A percentile compares a stretch with the other conserved stretches of the same genome.
These are phyloP conservation scores for Mimosa bimucronata DNA, from an alignment of 306 rosid species.

Conservation along the genomic window DNA sequence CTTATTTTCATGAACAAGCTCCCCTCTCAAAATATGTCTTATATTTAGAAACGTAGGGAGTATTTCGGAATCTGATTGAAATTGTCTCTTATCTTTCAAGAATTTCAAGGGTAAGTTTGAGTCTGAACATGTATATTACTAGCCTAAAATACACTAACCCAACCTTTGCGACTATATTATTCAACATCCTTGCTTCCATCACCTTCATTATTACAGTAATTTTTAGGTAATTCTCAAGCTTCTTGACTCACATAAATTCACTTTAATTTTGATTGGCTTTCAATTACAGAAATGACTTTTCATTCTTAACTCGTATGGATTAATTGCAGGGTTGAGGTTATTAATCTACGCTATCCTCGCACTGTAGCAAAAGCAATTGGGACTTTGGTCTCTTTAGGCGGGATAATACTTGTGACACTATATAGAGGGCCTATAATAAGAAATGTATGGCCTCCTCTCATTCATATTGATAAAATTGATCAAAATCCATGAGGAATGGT, in stretches of 20 bases:
- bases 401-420: constrained; percentile 51
- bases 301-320: no score
- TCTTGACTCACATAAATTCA: no score
- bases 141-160: constrained; percentile 56
- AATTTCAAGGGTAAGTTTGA: constrained; percentile 53
- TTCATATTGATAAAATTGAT: constrained; percentile 38
- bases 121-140: neutral
- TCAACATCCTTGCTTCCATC: constrained; percentile 57
- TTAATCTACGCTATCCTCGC: no score
- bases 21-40: no score
- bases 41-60: no score
- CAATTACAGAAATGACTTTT: no score
- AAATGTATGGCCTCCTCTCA: constrained; percentile 45
- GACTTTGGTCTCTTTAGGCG: no score
- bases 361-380: no score
- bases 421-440: constrained; percentile 51
- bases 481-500: constrained; percentile 27
- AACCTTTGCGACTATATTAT: constrained; percentile 52
- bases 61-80: neutral
- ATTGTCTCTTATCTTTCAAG: neutral
- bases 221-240: constrained; percentile 39
- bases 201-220: constrained; percentile 57
- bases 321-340: constrained; percentile 47
- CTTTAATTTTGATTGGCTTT: no score
- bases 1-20: no score